These are phyloP conservation scores for Breynia disticha DNA, from an alignment of 441 rosid genomes.

Conservation along the genomic window DNA sequence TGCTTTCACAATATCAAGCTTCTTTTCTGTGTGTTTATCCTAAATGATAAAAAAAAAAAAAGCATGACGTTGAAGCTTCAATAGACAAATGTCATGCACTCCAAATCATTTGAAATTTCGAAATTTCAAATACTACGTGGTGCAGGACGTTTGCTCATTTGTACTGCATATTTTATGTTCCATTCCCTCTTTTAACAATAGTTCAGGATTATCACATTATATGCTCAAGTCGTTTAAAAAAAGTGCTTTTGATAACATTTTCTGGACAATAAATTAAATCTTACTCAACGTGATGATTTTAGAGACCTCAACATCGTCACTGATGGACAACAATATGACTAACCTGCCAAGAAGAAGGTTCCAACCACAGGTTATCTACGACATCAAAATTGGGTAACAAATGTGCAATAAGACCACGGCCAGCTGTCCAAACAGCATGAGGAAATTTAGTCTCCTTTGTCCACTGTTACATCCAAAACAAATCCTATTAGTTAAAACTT, in stretches of 20 bases:
- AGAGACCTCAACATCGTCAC: too few species aligned
- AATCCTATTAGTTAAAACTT: slow-evolving; percentile 16
- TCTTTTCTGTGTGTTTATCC: neutral
- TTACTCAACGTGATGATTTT: neutral
- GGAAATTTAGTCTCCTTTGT: slow-evolving; percentile 87
- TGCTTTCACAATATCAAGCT: slow-evolving; percentile 7
- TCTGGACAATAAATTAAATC: too few species aligned
- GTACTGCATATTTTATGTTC: too few species aligned
- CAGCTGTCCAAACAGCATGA: slow-evolving; percentile 98
- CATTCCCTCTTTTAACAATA: too few species aligned
- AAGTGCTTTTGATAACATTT: too few species aligned
- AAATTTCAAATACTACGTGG: too few species aligned
- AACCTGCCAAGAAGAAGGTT: slow-evolving; percentile 92
- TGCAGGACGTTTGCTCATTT: too few species aligned
- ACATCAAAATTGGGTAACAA: slow-evolving; percentile 77
- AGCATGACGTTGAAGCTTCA: neutral
- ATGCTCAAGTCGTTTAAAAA: too few species aligned
- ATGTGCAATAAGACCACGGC: slow-evolving; percentile 79
- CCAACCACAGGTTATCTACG: slow-evolving; percentile 91
- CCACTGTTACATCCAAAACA: slow-evolving; percentile 47
- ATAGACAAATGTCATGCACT: neutral
- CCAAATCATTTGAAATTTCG: too few species aligned
- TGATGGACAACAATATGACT: slow-evolving; percentile 2
- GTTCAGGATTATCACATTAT: too few species aligned
- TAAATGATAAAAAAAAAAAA: neutral